phyloP scores from a whole-genome alignment of 1,284 basidiomycete genomes.

The Exobasidium cylindrosporum region DNA sequence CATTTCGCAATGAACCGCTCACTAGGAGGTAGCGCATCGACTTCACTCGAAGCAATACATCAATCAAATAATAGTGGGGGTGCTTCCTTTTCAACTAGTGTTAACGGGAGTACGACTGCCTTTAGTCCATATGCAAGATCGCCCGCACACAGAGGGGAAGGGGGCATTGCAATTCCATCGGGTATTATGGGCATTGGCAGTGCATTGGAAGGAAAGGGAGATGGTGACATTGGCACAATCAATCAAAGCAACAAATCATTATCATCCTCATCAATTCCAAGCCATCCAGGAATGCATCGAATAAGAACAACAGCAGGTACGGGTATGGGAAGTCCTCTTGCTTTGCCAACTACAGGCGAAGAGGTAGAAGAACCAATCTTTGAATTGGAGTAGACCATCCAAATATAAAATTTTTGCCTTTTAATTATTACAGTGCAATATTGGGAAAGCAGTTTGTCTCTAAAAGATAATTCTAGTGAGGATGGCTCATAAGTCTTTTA shows the following conservation, averaged over 20 bases:
- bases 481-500: too few species aligned
- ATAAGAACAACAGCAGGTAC: slow-evolving; percentile 4
- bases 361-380: slow-evolving; percentile 51
- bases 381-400: slow-evolving; percentile 48
- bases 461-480: too few species aligned
- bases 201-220: neutral
- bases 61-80: neutral
- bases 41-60: neutral
- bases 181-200: neutral
- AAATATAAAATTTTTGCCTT: too few species aligned
- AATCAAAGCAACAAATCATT: neutral
- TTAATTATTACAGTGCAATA: too few species aligned
- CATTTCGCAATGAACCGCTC: neutral
- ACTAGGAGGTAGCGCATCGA: neutral
- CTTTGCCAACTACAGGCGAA: slow-evolving; percentile 31
- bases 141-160: neutral
- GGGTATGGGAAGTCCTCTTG: slow-evolving; percentile 26
- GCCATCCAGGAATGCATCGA: slow-evolving; percentile 28
- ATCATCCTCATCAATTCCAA: neutral
- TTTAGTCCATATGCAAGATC: neutral
- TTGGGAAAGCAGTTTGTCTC: too few species aligned
- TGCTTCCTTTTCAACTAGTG: neutral
- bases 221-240: too few species aligned
- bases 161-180: neutral
- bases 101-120: neutral